Conservation (phyloP, 2,329 filamentous ascomycete species). For the Neofusicoccum umdonicola region DNA sequence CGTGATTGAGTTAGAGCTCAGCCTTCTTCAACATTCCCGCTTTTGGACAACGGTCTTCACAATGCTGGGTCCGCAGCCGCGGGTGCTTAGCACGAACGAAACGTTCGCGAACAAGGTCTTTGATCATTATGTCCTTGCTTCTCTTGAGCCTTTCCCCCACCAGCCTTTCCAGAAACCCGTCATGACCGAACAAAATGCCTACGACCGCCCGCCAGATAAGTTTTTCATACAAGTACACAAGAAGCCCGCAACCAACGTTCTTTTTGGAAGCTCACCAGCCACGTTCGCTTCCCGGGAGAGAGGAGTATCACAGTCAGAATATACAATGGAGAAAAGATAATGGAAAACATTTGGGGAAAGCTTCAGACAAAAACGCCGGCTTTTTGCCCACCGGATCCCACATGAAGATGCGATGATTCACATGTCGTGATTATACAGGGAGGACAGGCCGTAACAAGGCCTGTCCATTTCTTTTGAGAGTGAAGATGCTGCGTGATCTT, state of each 20-base stretch:
- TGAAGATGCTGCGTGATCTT: background rate
- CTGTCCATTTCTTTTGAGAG: background rate
- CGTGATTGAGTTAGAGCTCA: too few relatives aligned
- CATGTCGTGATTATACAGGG: conserved; percentile 10
- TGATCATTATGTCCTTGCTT: conserved; percentile 1
- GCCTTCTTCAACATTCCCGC: too few relatives aligned
- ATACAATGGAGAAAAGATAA: conserved; percentile 1
- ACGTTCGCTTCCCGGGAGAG: conserved; percentile 6
- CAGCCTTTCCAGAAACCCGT: background rate
- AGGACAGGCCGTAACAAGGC: background rate
- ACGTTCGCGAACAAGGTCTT: background rate
- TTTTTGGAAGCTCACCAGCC: background rate
- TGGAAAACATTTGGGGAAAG: background rate
- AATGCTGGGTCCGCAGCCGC: too few relatives aligned
- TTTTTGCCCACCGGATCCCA: conserved; percentile 10
- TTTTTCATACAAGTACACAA: conserved; percentile 8
- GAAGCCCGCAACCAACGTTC: conserved; percentile 4
- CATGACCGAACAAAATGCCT: background rate
- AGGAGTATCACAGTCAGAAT: background rate
- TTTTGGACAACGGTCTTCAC: too few relatives aligned
- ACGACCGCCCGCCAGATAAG: background rate
- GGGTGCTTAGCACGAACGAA: too few relatives aligned
- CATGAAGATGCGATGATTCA: background rate
- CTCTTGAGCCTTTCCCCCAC: background rate
- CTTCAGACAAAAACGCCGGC: conserved; percentile 12